These are phyloP conservation scores for Cynanchum wilfordii DNA, from an alignment of 257 asterid genomes.

Conservation along the genomic window DNA sequence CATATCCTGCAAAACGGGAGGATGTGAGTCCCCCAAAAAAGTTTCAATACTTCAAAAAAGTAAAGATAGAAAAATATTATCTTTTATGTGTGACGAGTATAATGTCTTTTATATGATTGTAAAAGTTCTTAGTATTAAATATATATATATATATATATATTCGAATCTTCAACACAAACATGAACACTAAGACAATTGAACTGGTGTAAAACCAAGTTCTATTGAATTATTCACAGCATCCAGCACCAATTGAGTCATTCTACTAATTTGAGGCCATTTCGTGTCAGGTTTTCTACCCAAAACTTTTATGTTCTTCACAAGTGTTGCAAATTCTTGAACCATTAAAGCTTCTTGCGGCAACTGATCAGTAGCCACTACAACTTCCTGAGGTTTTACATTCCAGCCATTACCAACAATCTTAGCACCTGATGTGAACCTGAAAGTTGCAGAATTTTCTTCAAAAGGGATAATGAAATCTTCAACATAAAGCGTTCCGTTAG, in stretches of 20 bases:
- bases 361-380: slow-evolving; percentile 30
- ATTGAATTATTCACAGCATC: slow-evolving; percentile 68
- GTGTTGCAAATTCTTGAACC: slow-evolving; percentile 56
- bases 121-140: no score
- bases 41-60: no score
- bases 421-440: slow-evolving; percentile 49
- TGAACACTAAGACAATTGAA: slow-evolving; percentile 27
- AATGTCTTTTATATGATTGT: no score
- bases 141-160: no score
- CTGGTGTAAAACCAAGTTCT: slow-evolving; percentile 44
- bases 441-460: slow-evolving; percentile 45
- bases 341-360: slow-evolving; percentile 65
- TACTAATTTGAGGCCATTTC: slow-evolving; percentile 57
- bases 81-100: no score
- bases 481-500: slow-evolving; percentile 48
- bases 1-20: no score
- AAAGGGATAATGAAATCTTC: slow-evolving; percentile 51
- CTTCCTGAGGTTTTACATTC: slow-evolving; percentile 53
- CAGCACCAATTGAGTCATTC: slow-evolving; percentile 55
- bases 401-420: slow-evolving; percentile 62
- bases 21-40: no score
- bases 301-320: slow-evolving; percentile 41
- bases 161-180: no score
- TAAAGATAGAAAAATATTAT: no score
- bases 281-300: slow-evolving; percentile 34